phyloP scores from a whole-genome alignment of 2,329 filamentous ascomycete genomes.

The Colletotrichum trifolii region DNA sequence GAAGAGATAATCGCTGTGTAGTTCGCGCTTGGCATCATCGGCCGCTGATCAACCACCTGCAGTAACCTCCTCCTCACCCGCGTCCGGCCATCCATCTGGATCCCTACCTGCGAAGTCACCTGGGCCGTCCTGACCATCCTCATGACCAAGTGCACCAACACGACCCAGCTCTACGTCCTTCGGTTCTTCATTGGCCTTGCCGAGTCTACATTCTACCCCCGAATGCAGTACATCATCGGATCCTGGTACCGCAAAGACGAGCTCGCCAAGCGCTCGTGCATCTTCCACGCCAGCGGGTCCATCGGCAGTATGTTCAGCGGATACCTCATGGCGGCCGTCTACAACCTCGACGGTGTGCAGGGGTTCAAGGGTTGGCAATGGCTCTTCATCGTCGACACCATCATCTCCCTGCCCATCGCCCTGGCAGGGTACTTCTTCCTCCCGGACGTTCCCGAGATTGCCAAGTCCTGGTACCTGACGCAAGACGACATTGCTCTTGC shows the following conservation, averaged over 20 bases:
- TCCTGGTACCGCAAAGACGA: slow-evolving; percentile 46
- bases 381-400: slow-evolving; percentile 54
- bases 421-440: slow-evolving; percentile 40
- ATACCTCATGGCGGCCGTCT: slow-evolving; percentile 50
- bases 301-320: slow-evolving; percentile 44
- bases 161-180: slow-evolving; percentile 42
- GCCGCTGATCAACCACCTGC: slow-evolving; percentile 1
- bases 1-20: not conserved
- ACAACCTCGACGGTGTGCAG: slow-evolving; percentile 46
- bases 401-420: slow-evolving; percentile 40
- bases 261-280: slow-evolving; percentile 44
- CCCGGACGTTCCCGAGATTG: slow-evolving; percentile 38
- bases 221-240: slow-evolving; percentile 42
- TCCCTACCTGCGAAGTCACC: slow-evolving; percentile 44
- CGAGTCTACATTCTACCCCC: slow-evolving; percentile 42
- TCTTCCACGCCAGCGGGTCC: slow-evolving; percentile 41
- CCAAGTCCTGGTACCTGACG: slow-evolving; percentile 41
- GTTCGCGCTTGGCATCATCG: slow-evolving; percentile 12
- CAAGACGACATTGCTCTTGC: slow-evolving; percentile 51
- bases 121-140: slow-evolving; percentile 49
- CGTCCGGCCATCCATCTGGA: slow-evolving; percentile 44
- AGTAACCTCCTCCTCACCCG: slow-evolving; percentile 49
- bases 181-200: slow-evolving; percentile 47
- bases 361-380: slow-evolving; percentile 51
- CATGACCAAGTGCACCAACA: slow-evolving; percentile 50